Base-by-base conservation (phyloP, 306 rosid genomes). In the Cyamopsis tetragonoloba region DNA sequence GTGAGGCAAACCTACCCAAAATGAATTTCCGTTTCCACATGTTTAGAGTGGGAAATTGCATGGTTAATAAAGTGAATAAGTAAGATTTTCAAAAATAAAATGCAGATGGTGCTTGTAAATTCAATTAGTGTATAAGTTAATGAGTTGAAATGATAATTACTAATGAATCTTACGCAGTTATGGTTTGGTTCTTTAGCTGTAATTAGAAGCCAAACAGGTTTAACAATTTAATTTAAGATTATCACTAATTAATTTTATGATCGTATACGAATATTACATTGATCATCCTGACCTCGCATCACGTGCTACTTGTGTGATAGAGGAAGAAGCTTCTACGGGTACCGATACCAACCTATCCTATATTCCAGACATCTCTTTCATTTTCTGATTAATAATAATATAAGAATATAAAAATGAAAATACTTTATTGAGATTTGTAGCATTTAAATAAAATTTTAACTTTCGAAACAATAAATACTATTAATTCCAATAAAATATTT, bases 1-100 rank as follows among this genome's bases (percentile, higher is more conserved):
- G 73, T 15, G 26, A 66, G 62, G 68, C 22, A 47, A 67, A 48
- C 7, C 53, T 58, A 48, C 7, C 53, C 13, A 34, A 75, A 39
- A 64, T 30, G 38, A 46, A 50, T 62, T 3, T 19, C 60, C 11
- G 4, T 49, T 15, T 37, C 53, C 72, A 44, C 44, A 7, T 10
- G 43, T 30, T 20, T n/a, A 20, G 11, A 53, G 65, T 3, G 53
- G 44, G 19, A 65, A 38, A 57, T 66, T 72, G 23, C 66, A 59
- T 51, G 69, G 39, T 34, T 58, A 53, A 53, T 22, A 17, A 18
- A 69, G 18, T 54, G 54, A 35, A 18, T 28, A 68, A 37, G 62
- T 28, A 17, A 60, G n/a, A n/a, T n/a, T 49, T 22, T 49, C 18
- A 7, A 68, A 12, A 20, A 11, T 4, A 37, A 35, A 0, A 20